Evolutionary conservation across 345 rosid species (phyloP).

Genomic region (Psidium friedrichsthalianum): DNA sequence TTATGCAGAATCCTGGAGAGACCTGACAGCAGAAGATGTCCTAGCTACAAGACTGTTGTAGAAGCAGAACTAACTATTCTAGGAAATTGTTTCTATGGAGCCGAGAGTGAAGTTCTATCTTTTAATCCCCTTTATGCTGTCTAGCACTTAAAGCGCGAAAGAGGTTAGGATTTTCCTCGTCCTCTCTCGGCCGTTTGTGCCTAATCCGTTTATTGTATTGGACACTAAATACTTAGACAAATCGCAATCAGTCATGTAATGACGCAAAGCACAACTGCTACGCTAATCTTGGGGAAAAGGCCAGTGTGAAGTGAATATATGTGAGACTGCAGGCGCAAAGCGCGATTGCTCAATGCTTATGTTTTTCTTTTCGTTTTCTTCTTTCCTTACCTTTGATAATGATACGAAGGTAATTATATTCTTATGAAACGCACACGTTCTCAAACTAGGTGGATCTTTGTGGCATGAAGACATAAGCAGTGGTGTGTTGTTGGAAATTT

Average conservation of each 20-base stretch:
- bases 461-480: background rate
- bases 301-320: background rate
- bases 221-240: too few species aligned
- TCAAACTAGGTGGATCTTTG: background rate
- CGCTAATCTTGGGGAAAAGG: background rate
- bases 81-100: background rate
- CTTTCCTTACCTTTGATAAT: background rate
- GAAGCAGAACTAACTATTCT: background rate
- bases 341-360: background rate
- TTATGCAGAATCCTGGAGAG: background rate
- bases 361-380: background rate
- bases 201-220: background rate
- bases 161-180: background rate
- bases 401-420: background rate
- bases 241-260: background rate
- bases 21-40: background rate
- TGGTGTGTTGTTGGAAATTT: background rate
- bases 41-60: background rate
- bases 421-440: background rate
- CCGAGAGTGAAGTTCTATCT: background rate
- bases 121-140: background rate
- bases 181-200: accelerated
- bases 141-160: accelerated
- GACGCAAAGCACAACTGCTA: too few species aligned
- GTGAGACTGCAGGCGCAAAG: background rate